Conservation (phyloP, 139 green algal species). For the Chlorella sp. region DNA sequence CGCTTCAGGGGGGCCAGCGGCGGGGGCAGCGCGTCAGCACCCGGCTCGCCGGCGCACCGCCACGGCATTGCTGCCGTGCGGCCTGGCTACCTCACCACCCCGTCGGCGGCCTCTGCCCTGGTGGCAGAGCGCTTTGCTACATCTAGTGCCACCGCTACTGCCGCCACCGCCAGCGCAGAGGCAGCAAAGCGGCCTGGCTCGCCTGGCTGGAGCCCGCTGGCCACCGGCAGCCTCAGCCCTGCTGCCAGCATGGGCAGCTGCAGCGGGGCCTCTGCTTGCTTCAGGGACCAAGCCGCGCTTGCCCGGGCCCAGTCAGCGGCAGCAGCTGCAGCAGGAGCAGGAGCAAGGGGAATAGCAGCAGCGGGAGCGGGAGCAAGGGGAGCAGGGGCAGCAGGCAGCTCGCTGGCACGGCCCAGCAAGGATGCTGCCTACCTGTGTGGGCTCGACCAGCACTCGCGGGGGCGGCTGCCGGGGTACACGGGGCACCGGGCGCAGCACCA, state of each 20-base stretch:
- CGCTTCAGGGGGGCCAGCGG: not conserved
- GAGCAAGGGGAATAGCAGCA: too few relatives aligned
- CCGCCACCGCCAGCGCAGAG: not conserved
- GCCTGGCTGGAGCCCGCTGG: not conserved
- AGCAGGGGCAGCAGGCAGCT: not conserved
- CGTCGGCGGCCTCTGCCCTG: not conserved
- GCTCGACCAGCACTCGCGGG: constrained; percentile 55
- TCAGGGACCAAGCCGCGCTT: not conserved
- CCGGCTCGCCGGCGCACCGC: not conserved
- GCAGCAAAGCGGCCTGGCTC: not conserved
- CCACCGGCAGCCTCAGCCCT: not conserved
- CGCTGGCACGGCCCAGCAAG: not conserved
- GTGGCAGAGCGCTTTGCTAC: not conserved
- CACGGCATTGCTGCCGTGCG: not conserved
- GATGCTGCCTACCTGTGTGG: constrained; percentile 32
- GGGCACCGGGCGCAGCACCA: constrained; percentile 42
- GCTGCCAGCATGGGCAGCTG: not conserved
- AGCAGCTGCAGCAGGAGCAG: not conserved
- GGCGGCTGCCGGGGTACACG: constrained; percentile 49
- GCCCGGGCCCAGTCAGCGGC: not conserved
- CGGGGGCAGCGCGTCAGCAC: not conserved
- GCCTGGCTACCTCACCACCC: constrained; percentile 20
- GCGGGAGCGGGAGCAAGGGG: not conserved
- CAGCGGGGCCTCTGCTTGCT: not conserved
- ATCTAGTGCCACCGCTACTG: too few relatives aligned